Conservation (phyloP, 2,329 filamentous ascomycete genomes). For the Pseudogymnoascus sp. region DNA sequence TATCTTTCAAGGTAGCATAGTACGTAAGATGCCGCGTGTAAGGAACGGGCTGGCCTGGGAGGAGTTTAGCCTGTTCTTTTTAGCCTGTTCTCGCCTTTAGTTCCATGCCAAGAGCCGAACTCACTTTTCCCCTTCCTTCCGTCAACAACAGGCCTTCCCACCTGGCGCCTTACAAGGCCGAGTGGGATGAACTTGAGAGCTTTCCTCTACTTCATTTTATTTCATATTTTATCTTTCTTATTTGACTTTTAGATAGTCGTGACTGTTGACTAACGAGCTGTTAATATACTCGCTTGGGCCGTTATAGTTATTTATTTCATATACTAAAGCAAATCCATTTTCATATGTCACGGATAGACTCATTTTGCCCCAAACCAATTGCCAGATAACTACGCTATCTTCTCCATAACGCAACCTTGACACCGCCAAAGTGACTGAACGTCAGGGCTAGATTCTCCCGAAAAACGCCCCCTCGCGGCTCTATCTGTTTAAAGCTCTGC, state of each 20-base stretch:
- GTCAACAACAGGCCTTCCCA: neutral
- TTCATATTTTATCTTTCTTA: neutral
- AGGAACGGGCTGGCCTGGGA: neutral
- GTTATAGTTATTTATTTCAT: no score
- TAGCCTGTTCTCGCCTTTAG: neutral
- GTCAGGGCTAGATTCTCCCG: conserved; percentile 22
- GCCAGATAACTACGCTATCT: neutral
- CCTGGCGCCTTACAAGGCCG: neutral
- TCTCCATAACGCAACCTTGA: neutral
- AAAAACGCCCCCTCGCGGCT: conserved; percentile 17
- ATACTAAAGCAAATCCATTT: no score
- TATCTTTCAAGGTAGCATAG: neutral
- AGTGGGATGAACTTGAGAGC: neutral
- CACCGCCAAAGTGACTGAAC: neutral
- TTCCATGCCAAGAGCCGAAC: neutral
- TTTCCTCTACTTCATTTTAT: neutral
- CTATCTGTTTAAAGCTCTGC: conserved; percentile 27
- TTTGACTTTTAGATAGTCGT: neutral
- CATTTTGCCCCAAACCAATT: neutral
- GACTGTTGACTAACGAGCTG: no score
- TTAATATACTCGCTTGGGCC: no score
- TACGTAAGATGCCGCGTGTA: neutral
- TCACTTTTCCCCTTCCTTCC: neutral
- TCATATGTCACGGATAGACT: neutral
- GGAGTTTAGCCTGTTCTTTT: neutral